Conservation (phyloP, 805 yeast genomes). For the Ogataea populi-albae region DNA sequence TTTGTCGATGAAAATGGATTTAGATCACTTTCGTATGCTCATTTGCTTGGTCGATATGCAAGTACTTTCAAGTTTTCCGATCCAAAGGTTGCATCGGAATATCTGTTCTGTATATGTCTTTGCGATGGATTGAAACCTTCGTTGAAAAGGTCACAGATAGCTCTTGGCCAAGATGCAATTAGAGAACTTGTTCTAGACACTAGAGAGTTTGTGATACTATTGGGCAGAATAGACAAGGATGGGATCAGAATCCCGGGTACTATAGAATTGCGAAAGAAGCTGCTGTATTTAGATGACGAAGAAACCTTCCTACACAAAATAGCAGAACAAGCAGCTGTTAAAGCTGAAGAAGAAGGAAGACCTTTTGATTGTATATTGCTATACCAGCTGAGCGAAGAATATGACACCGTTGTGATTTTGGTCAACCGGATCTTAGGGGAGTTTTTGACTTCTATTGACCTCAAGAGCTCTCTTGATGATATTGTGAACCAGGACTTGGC, state of each 20-base stretch:
- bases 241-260: slow-evolving; percentile 81
- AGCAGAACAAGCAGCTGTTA: slow-evolving; percentile 78
- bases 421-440: slow-evolving; percentile 80
- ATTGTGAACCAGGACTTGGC: slow-evolving; percentile 17
- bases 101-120: slow-evolving; percentile 68
- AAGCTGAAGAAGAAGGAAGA: slow-evolving; percentile 90
- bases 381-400: slow-evolving; percentile 86
- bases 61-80: slow-evolving; percentile 80
- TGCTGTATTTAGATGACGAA: slow-evolving; percentile 58
- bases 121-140: slow-evolving; percentile 33
- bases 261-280: slow-evolving; percentile 69
- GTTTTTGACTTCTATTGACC: slow-evolving; percentile 63
- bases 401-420: slow-evolving; percentile 71
- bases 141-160: slow-evolving; percentile 41
- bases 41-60: slow-evolving; percentile 75
- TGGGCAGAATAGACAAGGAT: slow-evolving; percentile 79
- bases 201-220: slow-evolving; percentile 71
- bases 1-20: slow-evolving; percentile 33
- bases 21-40: slow-evolving; percentile 45
- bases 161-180: slow-evolving; percentile 71
- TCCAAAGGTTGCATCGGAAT: slow-evolving; percentile 91
- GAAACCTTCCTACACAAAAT: slow-evolving; percentile 64
- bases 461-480: slow-evolving; percentile 22
- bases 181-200: slow-evolving; percentile 84
- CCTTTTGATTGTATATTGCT: slow-evolving; percentile 78